Conservation (phyloP, 495 filamentous ascomycete genomes). For the Penicillium cataractarum region DNA sequence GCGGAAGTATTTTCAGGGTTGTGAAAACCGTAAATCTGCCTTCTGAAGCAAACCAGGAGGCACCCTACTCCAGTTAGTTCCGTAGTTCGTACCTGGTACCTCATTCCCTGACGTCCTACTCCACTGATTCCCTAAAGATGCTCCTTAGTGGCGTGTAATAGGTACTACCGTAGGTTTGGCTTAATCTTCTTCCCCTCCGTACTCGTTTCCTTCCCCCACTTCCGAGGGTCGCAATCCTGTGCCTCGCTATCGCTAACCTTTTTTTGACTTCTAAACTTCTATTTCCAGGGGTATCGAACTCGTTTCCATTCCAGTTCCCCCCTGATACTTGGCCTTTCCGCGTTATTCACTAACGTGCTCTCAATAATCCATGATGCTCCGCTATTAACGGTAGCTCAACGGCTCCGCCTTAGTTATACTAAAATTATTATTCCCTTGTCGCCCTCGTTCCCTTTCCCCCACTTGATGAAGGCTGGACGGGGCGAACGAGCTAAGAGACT, state of each 20-base stretch:
- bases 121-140: not conserved
- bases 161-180: not conserved
- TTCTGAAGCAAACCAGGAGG: not conserved
- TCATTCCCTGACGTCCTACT: not conserved
- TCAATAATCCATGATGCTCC: not conserved
- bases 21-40: not conserved
- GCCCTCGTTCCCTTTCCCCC: not conserved
- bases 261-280: not conserved
- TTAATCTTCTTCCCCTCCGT: not conserved
- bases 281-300: not conserved
- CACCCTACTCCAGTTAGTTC: not conserved
- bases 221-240: conserved; percentile 1
- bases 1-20: not conserved
- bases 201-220: not conserved
- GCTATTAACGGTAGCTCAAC: not conserved
- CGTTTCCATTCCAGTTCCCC: not conserved
- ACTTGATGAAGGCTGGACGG: conserved; percentile 12
- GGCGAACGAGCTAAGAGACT: conserved; percentile 12
- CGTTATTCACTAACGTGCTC: not conserved
- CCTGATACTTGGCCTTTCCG: not conserved
- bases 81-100: not conserved
- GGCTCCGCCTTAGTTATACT: not conserved
- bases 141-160: not conserved
- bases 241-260: not conserved
- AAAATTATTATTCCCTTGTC: not conserved